A percentile compares a stretch with the other conserved stretches of the same genome.
Conservation (phyloP, 352 stramenopile genomes). For the Globisporangium recalcitrans region DNA sequence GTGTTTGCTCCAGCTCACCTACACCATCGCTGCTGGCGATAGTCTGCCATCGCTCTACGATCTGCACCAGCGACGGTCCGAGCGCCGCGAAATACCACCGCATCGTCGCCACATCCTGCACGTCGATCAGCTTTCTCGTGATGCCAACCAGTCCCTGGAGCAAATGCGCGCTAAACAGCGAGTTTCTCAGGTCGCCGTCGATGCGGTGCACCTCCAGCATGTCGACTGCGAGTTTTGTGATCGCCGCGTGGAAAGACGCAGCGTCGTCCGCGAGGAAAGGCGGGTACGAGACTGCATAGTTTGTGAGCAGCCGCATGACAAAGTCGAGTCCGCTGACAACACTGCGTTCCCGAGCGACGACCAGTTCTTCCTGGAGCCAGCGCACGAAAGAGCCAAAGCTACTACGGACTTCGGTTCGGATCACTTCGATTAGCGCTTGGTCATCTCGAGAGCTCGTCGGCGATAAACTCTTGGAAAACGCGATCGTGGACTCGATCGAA, state of each 20-base stretch:
- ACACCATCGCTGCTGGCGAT: slow-evolving; percentile 13
- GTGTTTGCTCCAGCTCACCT: slow-evolving; percentile 35
- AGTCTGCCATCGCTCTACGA: slow-evolving; percentile 16
- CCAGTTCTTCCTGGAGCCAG: slow-evolving; percentile 39
- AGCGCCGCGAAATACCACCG: slow-evolving; percentile 46
- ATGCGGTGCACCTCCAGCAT: slow-evolving; percentile 18
- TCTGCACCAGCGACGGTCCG: slow-evolving; percentile 30
- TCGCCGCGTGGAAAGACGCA: slow-evolving; percentile 34
- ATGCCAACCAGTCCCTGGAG: slow-evolving; percentile 32
- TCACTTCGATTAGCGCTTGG: slow-evolving; percentile 6
- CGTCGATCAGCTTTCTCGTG: slow-evolving; percentile 42
- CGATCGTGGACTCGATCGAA: slow-evolving; percentile 34
- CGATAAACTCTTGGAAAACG: slow-evolving; percentile 33
- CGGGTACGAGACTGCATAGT: slow-evolving; percentile 32
- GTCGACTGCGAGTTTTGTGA: slow-evolving; percentile 18
- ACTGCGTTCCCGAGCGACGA: slow-evolving; percentile 19
- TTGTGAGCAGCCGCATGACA: slow-evolving; percentile 34
- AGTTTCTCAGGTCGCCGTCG: slow-evolving; percentile 20
- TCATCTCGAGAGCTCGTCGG: neutral
- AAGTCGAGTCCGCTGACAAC: slow-evolving; percentile 20
- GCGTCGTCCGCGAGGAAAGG: slow-evolving; percentile 23
- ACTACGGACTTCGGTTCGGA: slow-evolving; percentile 24
- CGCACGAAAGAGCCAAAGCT: slow-evolving; percentile 30
- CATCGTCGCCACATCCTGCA: slow-evolving; percentile 26
- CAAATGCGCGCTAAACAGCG: slow-evolving; percentile 21